These are phyloP conservation scores for Capsicum chinense DNA, from an alignment of 257 asterid species.

Conservation along the genomic window DNA sequence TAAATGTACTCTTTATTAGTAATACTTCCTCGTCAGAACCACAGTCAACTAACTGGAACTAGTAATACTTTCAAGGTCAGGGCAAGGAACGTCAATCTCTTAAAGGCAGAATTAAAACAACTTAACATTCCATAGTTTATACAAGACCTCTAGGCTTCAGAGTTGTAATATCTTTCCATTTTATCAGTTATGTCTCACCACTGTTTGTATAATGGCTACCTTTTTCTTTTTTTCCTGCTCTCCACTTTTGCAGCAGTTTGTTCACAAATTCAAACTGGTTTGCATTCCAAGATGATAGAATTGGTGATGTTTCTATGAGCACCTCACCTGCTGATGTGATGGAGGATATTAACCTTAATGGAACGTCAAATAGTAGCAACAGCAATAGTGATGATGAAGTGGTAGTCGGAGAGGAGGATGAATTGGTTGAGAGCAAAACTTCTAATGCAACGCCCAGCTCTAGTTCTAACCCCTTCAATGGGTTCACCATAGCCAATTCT, in stretches of 20 bases:
- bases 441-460: conserved; percentile 45
- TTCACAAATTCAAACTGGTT: conserved; percentile 99
- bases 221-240: conserved; percentile 21
- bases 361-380: conserved; percentile 57
- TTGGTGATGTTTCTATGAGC: conserved; percentile 53
- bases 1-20: background rate
- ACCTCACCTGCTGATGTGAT: conserved; percentile 63
- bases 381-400: conserved; percentile 84
- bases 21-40: too few relatives aligned
- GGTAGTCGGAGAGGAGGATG: conserved; percentile 90
- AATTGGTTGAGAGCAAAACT: conserved; percentile 52
- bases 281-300: conserved; percentile 87
- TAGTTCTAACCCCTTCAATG: conserved; percentile 40
- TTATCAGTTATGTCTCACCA: background rate
- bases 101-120: background rate
- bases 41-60: background rate
- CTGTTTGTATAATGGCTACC: background rate
- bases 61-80: background rate
- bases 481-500: conserved; percentile 40
- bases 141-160: conserved; percentile 23
- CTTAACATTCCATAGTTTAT: background rate
- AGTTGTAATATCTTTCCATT: conserved; percentile 7
- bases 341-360: conserved; percentile 64
- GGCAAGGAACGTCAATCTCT: background rate
- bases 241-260: conserved; percentile 62